A percentile compares a stretch with the other conserved stretches of the same genome.
phyloP scores from a whole-genome alignment of 1,284 basidiomycete species.

The Malassezia dermatis region DNA sequence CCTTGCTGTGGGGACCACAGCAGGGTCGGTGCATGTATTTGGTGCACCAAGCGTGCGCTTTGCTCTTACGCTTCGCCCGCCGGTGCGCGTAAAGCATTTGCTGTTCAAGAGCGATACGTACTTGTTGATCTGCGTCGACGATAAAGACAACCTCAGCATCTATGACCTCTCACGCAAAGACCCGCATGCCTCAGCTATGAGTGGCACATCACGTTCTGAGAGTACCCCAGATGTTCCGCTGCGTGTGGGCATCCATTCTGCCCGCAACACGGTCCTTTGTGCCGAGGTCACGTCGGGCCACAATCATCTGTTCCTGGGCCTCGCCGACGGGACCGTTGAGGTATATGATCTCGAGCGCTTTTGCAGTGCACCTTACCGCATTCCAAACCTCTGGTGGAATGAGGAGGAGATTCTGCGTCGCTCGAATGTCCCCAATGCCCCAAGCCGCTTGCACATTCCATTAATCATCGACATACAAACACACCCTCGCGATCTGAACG shows the following conservation, averaged over 20 bases:
- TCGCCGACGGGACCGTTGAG: constrained; percentile 50
- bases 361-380: constrained; percentile 36
- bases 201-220: constrained; percentile 49
- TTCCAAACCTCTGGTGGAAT: constrained; percentile 57
- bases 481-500: constrained; percentile 71
- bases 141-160: constrained; percentile 58
- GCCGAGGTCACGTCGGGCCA: constrained; percentile 63
- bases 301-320: constrained; percentile 58
- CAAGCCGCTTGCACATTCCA: constrained; percentile 48
- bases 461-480: constrained; percentile 48
- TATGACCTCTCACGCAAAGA: constrained; percentile 60
- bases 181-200: constrained; percentile 25
- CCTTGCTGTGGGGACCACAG: constrained; percentile 57
- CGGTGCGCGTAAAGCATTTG: constrained; percentile 56
- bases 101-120: constrained; percentile 57
- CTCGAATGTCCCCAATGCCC: constrained; percentile 54
- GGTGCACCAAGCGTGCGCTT: constrained; percentile 59
- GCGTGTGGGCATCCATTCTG: constrained; percentile 28
- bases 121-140: constrained; percentile 60
- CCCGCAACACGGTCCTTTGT: constrained; percentile 51
- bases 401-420: constrained; percentile 59
- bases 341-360: constrained; percentile 49
- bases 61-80: constrained; percentile 54
- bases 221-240: constrained; percentile 44
- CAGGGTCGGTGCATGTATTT: constrained; percentile 57